Evolutionary conservation across 2,329 filamentous ascomycete species (phyloP).

Genomic region (Monosporascus sp.): DNA sequence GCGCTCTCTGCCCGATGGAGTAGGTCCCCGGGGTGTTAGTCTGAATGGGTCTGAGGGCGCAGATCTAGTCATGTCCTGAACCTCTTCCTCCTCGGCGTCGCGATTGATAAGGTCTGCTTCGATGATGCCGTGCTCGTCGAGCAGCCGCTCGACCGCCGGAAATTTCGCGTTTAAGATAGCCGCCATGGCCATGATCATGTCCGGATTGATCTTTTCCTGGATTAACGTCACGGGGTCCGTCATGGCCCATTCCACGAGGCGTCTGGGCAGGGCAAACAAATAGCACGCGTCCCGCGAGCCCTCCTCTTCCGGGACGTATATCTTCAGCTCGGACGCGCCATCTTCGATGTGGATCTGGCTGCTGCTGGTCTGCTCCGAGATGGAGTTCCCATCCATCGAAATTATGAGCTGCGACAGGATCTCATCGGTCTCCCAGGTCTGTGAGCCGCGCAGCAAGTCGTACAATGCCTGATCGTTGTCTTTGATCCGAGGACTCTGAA

Average conservation of each 20-base stretch:
- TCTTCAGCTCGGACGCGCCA: not conserved
- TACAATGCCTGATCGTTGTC: slow-evolving; percentile 16
- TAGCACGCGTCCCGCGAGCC: slow-evolving; percentile 1
- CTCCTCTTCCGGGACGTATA: slow-evolving; percentile 28
- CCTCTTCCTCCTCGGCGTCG: not conserved
- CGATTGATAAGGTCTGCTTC: slow-evolving; percentile 3
- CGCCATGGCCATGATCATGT: not conserved
- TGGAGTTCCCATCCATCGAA: slow-evolving; percentile 17
- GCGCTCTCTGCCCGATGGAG: not conserved
- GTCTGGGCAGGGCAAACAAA: slow-evolving; percentile 1
- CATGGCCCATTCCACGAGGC: slow-evolving; percentile 8
- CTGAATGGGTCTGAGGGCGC: not conserved
- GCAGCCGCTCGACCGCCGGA: not conserved
- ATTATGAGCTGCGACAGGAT: slow-evolving; percentile 26
- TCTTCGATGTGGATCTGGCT: slow-evolving; percentile 14
- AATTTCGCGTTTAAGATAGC: not conserved
- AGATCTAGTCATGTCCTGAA: not conserved
- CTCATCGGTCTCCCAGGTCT: slow-evolving; percentile 24
- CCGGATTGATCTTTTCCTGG: not conserved
- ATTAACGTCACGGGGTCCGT: slow-evolving; percentile 1
- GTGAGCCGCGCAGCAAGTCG: slow-evolving; percentile 11
- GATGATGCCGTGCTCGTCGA: slow-evolving; percentile 1
- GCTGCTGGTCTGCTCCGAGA: slow-evolving; percentile 12
- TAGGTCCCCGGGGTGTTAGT: not conserved
- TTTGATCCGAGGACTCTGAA: slow-evolving; percentile 17